A percentile compares a stretch with the other conserved stretches of the same genome.
Conservation (phyloP, 1,284 basidiomycete genomes). For the Sanghuangporus weigelae region DNA sequence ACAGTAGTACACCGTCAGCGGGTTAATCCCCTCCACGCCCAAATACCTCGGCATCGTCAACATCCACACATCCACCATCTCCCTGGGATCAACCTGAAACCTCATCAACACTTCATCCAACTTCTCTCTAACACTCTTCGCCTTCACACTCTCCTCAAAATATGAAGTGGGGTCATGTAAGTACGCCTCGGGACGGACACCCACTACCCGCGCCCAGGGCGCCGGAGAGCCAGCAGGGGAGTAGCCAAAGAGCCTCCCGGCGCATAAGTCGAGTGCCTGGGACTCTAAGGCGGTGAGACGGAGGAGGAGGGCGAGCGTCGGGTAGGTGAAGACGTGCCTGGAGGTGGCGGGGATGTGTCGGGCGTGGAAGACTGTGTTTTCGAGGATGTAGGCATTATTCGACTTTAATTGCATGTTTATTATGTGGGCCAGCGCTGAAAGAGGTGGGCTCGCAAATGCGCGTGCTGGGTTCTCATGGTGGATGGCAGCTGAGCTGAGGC, state of each 20-base stretch:
- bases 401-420: background rate
- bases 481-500: background rate
- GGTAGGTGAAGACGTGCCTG: conserved; percentile 58
- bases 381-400: conserved; percentile 42
- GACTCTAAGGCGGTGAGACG: conserved; percentile 55
- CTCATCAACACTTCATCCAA: conserved; percentile 4
- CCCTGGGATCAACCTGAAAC: conserved; percentile 17
- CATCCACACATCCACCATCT: conserved; percentile 56
- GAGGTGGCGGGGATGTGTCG: conserved; percentile 50
- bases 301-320: conserved; percentile 55
- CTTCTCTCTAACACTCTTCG: conserved; percentile 9
- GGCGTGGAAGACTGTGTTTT: conserved; percentile 51
- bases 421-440: background rate
- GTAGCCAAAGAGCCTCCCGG: conserved; percentile 51
- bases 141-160: background rate
- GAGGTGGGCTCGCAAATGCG: background rate
- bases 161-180: conserved; percentile 29
- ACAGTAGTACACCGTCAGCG: conserved; percentile 69
- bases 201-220: conserved; percentile 38
- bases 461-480: background rate
- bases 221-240: conserved; percentile 27
- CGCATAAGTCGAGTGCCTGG: conserved; percentile 41
- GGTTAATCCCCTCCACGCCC: conserved; percentile 72
- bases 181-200: conserved; percentile 44
- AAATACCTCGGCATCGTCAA: conserved; percentile 71